Evolutionary conservation across 208 protist species (phyloP).

Genomic region (Porcisia deanei): DNA sequence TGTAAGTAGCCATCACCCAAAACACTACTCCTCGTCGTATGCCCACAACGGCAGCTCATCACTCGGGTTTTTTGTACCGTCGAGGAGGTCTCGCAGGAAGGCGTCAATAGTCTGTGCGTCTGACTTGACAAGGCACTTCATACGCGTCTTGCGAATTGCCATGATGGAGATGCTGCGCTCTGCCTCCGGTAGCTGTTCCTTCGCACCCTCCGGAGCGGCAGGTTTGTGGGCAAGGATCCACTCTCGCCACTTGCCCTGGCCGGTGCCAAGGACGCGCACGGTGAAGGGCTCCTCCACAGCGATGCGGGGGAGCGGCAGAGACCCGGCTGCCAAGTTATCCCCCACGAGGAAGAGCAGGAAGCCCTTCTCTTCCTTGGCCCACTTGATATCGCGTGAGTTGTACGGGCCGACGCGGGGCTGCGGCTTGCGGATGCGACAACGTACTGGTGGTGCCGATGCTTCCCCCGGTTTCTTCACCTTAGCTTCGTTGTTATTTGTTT

Average conservation of each 20-base stretch:
- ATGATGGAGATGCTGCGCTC: slow-evolving; percentile 37
- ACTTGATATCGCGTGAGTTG: slow-evolving; percentile 53
- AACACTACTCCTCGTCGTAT: slow-evolving; percentile 16
- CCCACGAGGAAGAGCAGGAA: slow-evolving; percentile 70
- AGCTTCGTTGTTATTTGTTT: neutral
- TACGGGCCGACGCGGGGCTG: slow-evolving; percentile 38
- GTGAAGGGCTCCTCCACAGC: slow-evolving; percentile 67
- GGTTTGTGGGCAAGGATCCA: slow-evolving; percentile 46
- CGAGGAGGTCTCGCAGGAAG: slow-evolving; percentile 64
- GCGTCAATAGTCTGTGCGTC: slow-evolving; percentile 37
- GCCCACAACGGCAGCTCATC: slow-evolving; percentile 37
- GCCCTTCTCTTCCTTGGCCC: slow-evolving; percentile 57
- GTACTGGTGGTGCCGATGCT: slow-evolving; percentile 14
- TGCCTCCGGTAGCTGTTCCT: slow-evolving; percentile 15
- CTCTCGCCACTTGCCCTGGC: slow-evolving; percentile 46
- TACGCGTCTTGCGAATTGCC: slow-evolving; percentile 59
- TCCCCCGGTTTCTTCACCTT: slow-evolving; percentile 2
- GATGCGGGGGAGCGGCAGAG: slow-evolving; percentile 43
- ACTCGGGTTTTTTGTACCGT: slow-evolving; percentile 43
- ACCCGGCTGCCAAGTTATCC: slow-evolving; percentile 25
- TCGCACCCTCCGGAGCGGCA: slow-evolving; percentile 1
- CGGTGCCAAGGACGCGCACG: slow-evolving; percentile 52
- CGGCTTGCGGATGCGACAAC: slow-evolving; percentile 29
- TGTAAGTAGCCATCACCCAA: neutral
- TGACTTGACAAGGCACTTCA: slow-evolving; percentile 54